Evolutionary conservation across 495 filamentous ascomycete genomes (phyloP).

Genomic region (Podospora fimiseda): DNA sequence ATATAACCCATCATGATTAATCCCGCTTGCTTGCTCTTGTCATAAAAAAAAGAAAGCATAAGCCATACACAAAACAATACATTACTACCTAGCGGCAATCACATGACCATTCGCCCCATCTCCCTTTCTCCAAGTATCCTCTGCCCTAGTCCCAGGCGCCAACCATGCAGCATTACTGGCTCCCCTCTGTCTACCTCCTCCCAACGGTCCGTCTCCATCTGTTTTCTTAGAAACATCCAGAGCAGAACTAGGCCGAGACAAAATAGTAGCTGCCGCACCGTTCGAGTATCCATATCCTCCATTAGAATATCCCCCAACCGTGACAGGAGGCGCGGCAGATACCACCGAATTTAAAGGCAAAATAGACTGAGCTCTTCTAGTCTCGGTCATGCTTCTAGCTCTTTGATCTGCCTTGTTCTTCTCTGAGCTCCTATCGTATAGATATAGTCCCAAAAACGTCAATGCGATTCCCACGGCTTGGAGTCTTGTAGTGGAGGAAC

Average conservation of each 20-base stretch:
- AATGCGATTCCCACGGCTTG: conserved; percentile 81
- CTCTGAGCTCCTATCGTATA: conserved; percentile 90
- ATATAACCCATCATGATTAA: too few species aligned
- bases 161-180: conserved; percentile 59
- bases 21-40: too few species aligned
- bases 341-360: conserved; percentile 42
- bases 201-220: conserved; percentile 39
- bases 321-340: neutral
- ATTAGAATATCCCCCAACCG: conserved; percentile 8
- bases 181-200: conserved; percentile 26
- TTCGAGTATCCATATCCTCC: conserved; percentile 8
- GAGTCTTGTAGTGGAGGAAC: conserved; percentile 71
- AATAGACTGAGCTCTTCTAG: conserved; percentile 35
- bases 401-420: conserved; percentile 76
- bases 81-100: conserved; percentile 13
- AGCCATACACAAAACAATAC: too few species aligned
- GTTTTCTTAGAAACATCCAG: conserved; percentile 49
- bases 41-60: too few species aligned
- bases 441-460: conserved; percentile 87
- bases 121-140: conserved; percentile 69
- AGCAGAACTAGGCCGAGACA: neutral
- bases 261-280: conserved; percentile 7
- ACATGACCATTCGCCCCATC: conserved; percentile 25
- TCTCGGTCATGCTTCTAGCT: conserved; percentile 44
- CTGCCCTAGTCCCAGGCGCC: conserved; percentile 67